Evolutionary conservation across 208 protist genomes (phyloP).

Genomic region (Kentomonas sorsogonicus): DNA sequence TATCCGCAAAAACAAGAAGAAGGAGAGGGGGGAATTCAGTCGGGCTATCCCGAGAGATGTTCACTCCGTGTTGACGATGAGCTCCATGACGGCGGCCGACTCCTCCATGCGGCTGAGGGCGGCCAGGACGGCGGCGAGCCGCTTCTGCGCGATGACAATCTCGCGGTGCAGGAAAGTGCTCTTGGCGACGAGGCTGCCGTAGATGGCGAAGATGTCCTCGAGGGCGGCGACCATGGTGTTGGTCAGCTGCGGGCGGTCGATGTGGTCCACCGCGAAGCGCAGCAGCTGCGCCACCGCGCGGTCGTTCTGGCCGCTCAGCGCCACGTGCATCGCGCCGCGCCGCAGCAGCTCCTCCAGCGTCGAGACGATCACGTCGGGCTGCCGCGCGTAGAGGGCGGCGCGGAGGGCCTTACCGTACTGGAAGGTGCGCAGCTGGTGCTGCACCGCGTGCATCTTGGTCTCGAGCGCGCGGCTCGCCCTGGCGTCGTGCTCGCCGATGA

Average conservation of each 20-base stretch:
- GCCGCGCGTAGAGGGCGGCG: conserved; percentile 67
- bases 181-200: conserved; percentile 43
- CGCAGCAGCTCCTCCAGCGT: conserved; percentile 81
- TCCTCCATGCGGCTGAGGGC: conserved; percentile 59
- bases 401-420: conserved; percentile 76
- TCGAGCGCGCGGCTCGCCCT: too few species aligned
- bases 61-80: conserved; percentile 63
- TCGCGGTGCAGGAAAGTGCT: conserved; percentile 76
- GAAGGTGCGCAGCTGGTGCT: conserved; percentile 60
- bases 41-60: neutral
- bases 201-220: conserved; percentile 81
- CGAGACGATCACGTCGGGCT: conserved; percentile 71
- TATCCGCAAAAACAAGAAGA: neutral
- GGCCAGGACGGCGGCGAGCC: conserved; percentile 48
- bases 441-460: conserved; percentile 46
- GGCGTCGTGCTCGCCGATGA: conserved; percentile 13
- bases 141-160: conserved; percentile 61
- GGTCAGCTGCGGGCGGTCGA: conserved; percentile 72
- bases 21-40: neutral
- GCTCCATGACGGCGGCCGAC: conserved; percentile 73
- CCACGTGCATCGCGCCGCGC: conserved; percentile 71
- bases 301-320: conserved; percentile 81
- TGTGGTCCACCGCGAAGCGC: conserved; percentile 62
- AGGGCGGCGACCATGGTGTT: conserved; percentile 70
- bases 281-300: conserved; percentile 69